Conservation (phyloP, 306 rosid species). For the Lathyrus tuberosus region DNA sequence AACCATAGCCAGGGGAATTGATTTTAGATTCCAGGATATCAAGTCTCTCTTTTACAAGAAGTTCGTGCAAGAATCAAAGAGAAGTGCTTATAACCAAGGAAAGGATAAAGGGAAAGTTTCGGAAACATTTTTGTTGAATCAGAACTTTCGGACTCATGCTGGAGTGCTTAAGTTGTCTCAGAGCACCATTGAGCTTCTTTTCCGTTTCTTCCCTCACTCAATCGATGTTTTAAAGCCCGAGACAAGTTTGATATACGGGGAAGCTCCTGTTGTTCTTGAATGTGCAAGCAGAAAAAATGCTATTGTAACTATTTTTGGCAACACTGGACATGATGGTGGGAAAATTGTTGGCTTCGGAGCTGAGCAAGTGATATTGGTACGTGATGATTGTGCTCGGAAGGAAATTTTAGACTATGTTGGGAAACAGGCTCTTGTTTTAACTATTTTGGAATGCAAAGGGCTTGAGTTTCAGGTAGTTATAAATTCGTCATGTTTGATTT, state of each 20-base stretch:
- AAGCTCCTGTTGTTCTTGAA: slow-evolving; percentile 68
- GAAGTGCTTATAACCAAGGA: slow-evolving; percentile 35
- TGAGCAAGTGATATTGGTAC: slow-evolving; percentile 80
- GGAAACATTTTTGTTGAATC: slow-evolving; percentile 54
- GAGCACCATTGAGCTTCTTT: slow-evolving; percentile 67
- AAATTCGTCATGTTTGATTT: neutral
- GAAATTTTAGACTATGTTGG: slow-evolving; percentile 57
- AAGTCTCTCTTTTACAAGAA: slow-evolving; percentile 61
- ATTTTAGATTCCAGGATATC: slow-evolving; percentile 78
- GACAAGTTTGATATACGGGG: slow-evolving; percentile 68
- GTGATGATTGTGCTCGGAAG: slow-evolving; percentile 59
- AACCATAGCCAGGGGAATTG: slow-evolving; percentile 81
- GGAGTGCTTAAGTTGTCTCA: slow-evolving; percentile 75
- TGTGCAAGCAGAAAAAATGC: slow-evolving; percentile 60
- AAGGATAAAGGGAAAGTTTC: slow-evolving; percentile 53
- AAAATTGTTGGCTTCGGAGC: slow-evolving; percentile 81
- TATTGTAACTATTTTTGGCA: slow-evolving; percentile 68
- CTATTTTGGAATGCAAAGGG: slow-evolving; percentile 83
- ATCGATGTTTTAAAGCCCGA: slow-evolving; percentile 73
- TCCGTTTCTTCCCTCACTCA: slow-evolving; percentile 67
- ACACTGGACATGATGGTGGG: slow-evolving; percentile 41
- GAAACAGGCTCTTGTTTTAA: slow-evolving; percentile 77
- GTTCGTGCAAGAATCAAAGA: slow-evolving; percentile 53
- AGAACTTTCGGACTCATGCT: slow-evolving; percentile 77
- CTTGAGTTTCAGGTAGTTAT: slow-evolving; percentile 78